A percentile compares a stretch with the other conserved stretches of the same genome.
Conservation (phyloP, 805 yeast species). For the Candida schatavii region DNA sequence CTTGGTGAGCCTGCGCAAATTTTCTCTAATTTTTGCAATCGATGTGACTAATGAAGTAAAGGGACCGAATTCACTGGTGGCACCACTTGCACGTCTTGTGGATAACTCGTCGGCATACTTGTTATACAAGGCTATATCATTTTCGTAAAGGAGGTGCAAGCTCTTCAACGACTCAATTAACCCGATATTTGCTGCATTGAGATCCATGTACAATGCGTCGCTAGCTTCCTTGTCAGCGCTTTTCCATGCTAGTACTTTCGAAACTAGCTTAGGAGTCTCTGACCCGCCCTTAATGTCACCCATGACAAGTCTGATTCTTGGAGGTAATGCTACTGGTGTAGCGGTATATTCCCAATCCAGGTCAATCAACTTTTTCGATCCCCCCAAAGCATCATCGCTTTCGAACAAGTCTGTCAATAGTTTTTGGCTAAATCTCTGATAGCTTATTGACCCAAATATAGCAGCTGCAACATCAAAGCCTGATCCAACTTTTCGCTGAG, state of each 20-base stretch:
- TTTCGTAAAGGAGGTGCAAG: conserved; percentile 31
- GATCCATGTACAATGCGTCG: conserved; percentile 45
- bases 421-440: conserved; percentile 68
- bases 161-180: conserved; percentile 49
- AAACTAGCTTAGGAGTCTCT: conserved; percentile 88
- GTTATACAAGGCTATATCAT: conserved; percentile 35
- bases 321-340: conserved; percentile 61
- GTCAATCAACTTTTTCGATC: conserved; percentile 37
- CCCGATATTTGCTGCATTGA: conserved; percentile 57
- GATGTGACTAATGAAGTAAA: conserved; percentile 34
- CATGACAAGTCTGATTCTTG: conserved; percentile 69
- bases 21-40: conserved; percentile 49
- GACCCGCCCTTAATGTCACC: conserved; percentile 94
- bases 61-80: conserved; percentile 15
- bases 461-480: conserved; percentile 98
- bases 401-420: conserved; percentile 38
- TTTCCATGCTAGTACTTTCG: conserved; percentile 72
- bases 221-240: conserved; percentile 50
- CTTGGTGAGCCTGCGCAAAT: conserved; percentile 58
- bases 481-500: conserved; percentile 93
- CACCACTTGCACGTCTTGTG: conserved; percentile 2
- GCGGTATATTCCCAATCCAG: conserved; percentile 62
- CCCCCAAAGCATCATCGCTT: not conserved
- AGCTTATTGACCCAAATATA: conserved; percentile 81
- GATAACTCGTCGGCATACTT: not conserved